Evolutionary conservation across 768 basidiomycete genomes (phyloP).

Genomic region (Termitomyces sp.): DNA sequence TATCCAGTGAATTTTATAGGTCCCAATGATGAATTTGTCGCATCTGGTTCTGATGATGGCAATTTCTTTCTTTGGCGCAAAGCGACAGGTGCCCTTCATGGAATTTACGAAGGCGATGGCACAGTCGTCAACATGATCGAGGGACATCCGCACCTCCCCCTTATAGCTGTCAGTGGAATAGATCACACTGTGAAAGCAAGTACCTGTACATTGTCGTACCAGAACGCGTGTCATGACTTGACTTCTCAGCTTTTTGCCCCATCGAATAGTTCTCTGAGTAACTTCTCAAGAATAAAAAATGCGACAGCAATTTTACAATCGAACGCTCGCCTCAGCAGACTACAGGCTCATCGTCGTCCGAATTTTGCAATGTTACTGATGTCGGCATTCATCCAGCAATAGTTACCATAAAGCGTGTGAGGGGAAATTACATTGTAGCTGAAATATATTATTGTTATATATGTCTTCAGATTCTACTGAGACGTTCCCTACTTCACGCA

Average conservation of each 20-base stretch:
- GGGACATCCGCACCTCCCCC: constrained; percentile 71
- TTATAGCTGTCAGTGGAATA: constrained; percentile 85
- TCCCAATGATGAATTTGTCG: constrained; percentile 67
- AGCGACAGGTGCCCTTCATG: constrained; percentile 51
- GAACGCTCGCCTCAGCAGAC: constrained; percentile 38
- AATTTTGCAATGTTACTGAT: constrained; percentile 19
- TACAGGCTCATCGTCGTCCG: constrained; percentile 22
- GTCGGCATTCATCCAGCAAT: too few relatives aligned
- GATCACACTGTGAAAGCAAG: constrained; percentile 78
- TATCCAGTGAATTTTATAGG: constrained; percentile 78
- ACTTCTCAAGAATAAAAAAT: constrained; percentile 49
- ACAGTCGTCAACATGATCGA: constrained; percentile 84
- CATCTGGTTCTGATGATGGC: constrained; percentile 84
- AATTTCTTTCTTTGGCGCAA: constrained; percentile 89
- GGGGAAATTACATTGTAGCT: neutral
- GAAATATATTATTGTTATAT: neutral
- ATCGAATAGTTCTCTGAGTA: constrained; percentile 29
- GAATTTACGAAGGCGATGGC: constrained; percentile 80
- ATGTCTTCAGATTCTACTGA: neutral
- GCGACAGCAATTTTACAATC: constrained; percentile 48
- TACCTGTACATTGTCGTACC: neutral
- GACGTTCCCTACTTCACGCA: neutral
- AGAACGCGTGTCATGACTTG: neutral
- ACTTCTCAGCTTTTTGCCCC: constrained; percentile 60
- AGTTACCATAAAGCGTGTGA: too few relatives aligned